These are phyloP conservation scores for Vitis hybrid DNA, from an alignment of 177 flowering plant genomes.

Conservation along the genomic window DNA sequence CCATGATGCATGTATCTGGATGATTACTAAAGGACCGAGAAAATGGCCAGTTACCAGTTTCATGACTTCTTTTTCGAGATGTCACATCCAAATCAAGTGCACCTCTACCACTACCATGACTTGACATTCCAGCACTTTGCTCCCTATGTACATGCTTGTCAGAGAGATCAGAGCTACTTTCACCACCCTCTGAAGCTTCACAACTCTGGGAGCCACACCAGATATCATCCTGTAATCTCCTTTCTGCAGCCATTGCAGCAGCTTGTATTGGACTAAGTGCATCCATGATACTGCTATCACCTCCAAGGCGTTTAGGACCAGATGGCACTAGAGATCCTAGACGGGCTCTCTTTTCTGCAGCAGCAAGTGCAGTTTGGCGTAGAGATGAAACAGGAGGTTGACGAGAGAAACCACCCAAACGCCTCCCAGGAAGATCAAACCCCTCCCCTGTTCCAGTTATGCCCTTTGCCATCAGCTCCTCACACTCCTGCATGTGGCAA, in stretches of 20 bases:
- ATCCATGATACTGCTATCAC: slow-evolving; percentile 70
- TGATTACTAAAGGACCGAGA: slow-evolving; percentile 14
- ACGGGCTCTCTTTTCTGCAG: slow-evolving; percentile 78
- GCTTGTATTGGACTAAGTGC: slow-evolving; percentile 94
- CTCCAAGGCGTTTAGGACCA: slow-evolving; percentile 90
- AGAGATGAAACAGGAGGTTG: slow-evolving; percentile 78
- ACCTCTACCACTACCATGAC: slow-evolving; percentile 9
- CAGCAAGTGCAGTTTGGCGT: slow-evolving; percentile 60
- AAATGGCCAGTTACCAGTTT: slow-evolving; percentile 10
- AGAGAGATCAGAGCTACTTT: slow-evolving; percentile 20
- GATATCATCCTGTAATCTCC: slow-evolving; percentile 85
- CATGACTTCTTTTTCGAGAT: slow-evolving; percentile 45
- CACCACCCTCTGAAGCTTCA: slow-evolving; percentile 40
- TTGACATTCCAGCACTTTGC: slow-evolving; percentile 33
- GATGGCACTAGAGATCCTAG: slow-evolving; percentile 66
- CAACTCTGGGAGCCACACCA: slow-evolving; percentile 81
- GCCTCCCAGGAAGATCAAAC: slow-evolving; percentile 86
- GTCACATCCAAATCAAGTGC: slow-evolving; percentile 11
- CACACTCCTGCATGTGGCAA: slow-evolving; percentile 69
- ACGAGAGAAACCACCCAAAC: slow-evolving; percentile 75
- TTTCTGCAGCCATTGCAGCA: slow-evolving; percentile 99
- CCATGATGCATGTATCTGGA: slow-evolving; percentile 21
- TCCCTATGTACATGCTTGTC: slow-evolving; percentile 14
- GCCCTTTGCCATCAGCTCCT: slow-evolving; percentile 77
- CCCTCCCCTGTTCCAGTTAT: slow-evolving; percentile 77